Evolutionary conservation across 768 basidiomycete species (phyloP).

Genomic region (Leccinum pellstonianum): DNA sequence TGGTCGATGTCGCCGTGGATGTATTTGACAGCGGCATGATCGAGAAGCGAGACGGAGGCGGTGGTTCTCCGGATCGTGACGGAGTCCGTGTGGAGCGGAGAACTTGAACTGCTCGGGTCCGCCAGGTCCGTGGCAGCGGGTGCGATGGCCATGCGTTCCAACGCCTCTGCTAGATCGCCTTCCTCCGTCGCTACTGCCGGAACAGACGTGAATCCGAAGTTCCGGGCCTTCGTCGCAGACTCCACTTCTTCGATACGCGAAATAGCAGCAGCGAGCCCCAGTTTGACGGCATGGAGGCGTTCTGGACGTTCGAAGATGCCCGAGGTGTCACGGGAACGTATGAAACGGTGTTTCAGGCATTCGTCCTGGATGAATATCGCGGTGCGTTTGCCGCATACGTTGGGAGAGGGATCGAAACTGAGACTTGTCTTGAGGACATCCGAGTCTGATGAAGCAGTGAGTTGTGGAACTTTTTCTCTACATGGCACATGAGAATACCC

Average conservation of each 20-base stretch:
- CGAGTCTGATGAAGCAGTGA: neutral
- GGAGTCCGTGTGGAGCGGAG: slow-evolving; percentile 24
- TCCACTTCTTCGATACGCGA: slow-evolving; percentile 58
- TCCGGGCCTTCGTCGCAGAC: neutral
- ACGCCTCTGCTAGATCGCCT: slow-evolving; percentile 46
- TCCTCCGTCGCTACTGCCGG: slow-evolving; percentile 36
- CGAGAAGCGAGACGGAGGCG: slow-evolving; percentile 53
- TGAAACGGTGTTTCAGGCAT: slow-evolving; percentile 73
- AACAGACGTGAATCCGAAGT: neutral
- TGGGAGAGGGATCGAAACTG: neutral
- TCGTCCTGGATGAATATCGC: slow-evolving; percentile 61
- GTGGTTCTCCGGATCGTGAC: slow-evolving; percentile 53
- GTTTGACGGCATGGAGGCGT: slow-evolving; percentile 77
- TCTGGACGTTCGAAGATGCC: slow-evolving; percentile 89
- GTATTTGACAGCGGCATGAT: slow-evolving; percentile 66
- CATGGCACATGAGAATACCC: neutral
- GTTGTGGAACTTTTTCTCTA: neutral
- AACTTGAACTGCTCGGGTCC: slow-evolving; percentile 4
- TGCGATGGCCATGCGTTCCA: slow-evolving; percentile 43
- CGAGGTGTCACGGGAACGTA: slow-evolving; percentile 72
- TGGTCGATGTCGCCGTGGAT: slow-evolving; percentile 69
- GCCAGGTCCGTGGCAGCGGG: slow-evolving; percentile 1
- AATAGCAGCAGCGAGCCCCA: slow-evolving; percentile 79
- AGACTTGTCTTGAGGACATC: neutral
- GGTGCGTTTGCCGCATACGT: slow-evolving; percentile 15